phyloP scores from a whole-genome alignment of 176 grass and related monocot genomes.

The Lolium rigidum region DNA sequence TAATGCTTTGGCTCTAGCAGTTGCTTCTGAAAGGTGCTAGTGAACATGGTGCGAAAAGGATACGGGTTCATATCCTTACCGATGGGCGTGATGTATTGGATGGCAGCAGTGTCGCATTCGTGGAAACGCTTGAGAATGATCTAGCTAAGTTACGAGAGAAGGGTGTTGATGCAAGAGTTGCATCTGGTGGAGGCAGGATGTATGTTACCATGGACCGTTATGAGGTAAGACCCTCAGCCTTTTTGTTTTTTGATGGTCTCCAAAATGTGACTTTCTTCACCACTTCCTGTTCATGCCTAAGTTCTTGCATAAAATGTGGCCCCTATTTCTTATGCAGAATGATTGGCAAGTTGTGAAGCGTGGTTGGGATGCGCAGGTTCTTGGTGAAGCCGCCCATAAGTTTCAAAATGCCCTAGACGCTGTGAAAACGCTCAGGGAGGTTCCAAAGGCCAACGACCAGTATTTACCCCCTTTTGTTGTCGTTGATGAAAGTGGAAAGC shows the following conservation, averaged over 20 bases:
- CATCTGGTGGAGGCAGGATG: constrained; percentile 97
- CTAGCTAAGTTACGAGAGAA: constrained; percentile 64
- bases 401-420: constrained; percentile 72
- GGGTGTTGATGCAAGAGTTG: constrained; percentile 78
- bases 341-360: constrained; percentile 95
- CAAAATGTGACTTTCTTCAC: background rate
- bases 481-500: constrained; percentile 66
- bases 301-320: no score
- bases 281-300: no score
- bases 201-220: constrained; percentile 98
- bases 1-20: constrained; percentile 47
- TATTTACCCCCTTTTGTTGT: constrained; percentile 87
- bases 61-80: constrained; percentile 84
- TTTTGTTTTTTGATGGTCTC: background rate
- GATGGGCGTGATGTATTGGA: constrained; percentile 90
- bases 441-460: constrained; percentile 71
- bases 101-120: constrained; percentile 86
- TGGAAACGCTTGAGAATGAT: constrained; percentile 83
- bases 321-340: constrained; percentile 53
- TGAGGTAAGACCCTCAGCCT: constrained; percentile 44
- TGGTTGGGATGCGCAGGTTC: constrained; percentile 94
- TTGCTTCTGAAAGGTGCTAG: constrained; percentile 80
- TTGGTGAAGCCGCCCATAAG: constrained; percentile 83
- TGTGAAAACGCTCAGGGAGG: constrained; percentile 74
- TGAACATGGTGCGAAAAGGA: constrained; percentile 79